Evolutionary conservation across 371 early-diverging fungal species (phyloP).

Genomic region (Mortierella sp.): DNA sequence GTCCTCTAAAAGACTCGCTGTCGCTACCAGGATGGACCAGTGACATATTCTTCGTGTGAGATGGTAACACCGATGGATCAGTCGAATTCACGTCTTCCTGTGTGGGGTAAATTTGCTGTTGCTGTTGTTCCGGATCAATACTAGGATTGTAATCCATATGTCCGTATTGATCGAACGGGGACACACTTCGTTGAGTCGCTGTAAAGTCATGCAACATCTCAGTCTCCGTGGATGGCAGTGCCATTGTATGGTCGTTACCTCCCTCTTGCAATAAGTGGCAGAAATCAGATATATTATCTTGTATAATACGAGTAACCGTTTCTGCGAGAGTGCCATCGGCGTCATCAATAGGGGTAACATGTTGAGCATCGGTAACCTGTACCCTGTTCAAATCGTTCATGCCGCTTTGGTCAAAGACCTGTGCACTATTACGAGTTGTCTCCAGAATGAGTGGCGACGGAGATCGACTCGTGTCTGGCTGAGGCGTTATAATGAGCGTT

Average conservation of each 20-base stretch:
- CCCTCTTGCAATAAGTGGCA: too few relatives aligned
- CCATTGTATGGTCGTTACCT: background rate
- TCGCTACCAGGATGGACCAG: background rate
- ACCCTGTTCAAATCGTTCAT: background rate
- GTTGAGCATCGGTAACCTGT: background rate
- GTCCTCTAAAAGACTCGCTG: background rate
- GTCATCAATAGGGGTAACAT: background rate
- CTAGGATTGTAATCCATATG: background rate
- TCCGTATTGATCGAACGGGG: background rate
- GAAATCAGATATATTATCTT: too few relatives aligned
- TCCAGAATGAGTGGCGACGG: constrained; percentile 16
- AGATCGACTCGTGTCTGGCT: constrained; percentile 4
- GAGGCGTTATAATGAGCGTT: background rate
- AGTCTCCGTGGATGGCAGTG: background rate
- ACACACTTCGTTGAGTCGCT: background rate
- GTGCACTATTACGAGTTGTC: background rate
- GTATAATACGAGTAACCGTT: too few relatives aligned
- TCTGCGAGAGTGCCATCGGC: background rate
- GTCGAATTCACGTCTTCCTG: background rate
- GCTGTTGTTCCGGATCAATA: background rate
- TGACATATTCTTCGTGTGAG: background rate
- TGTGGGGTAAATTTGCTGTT: background rate
- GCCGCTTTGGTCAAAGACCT: background rate
- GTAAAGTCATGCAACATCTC: constrained; percentile 1
- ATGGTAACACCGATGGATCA: background rate